Base-by-base conservation (phyloP, 2,329 filamentous ascomycete species). In the Dothistroma septosporum region DNA sequence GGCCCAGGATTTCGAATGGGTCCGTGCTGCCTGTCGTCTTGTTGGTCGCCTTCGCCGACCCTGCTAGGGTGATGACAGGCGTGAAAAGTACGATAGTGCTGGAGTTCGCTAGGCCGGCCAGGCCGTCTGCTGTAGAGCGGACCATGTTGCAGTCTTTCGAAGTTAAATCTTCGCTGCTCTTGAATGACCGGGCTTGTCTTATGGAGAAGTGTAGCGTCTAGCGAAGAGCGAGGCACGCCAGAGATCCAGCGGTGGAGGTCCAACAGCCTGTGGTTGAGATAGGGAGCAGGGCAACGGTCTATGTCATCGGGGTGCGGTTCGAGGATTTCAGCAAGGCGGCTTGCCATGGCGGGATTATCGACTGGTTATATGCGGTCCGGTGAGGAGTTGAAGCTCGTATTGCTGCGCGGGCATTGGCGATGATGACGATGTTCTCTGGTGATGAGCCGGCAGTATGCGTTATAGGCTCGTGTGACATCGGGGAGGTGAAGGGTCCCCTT, bases 1-100 rank as follows among this genome's bases (percentile, higher is more conserved):
- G 81, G 21, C 89, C 89, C 19, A 92, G 77, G 14, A 83, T 81
- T 73, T 92, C 88, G 69, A 92, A 92, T 0, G 89, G 89, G 70
- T 92, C 89, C 68, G 76, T 79, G 49, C 78, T 77, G 49, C 74
- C 69, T 49, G 76, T 67, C 65, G 75, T 75, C 61, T 73, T 75
- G 66, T 75, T 77, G 63, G 76, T 70, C 52, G 79, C 83, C 22
- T 79, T 57, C 11, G 60, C 60, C 47, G 59, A 19, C 46, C 55
- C 52, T 37, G 65, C 50, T 32, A 66, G 66, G 7, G 64, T 61
- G 9, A 74, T 66, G 21, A 71, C 69, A 11, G 79, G 79, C 1
- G 79, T 80, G 68, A 81, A 77, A 19, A 81, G 73, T 0, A 79
- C 73, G 48, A 82, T 74, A 9, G 74, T 63, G 41, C 77, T 73